These are phyloP conservation scores for Leucosporidium yakuticum DNA, from an alignment of 768 basidiomycete genomes.

Conservation along the genomic window DNA sequence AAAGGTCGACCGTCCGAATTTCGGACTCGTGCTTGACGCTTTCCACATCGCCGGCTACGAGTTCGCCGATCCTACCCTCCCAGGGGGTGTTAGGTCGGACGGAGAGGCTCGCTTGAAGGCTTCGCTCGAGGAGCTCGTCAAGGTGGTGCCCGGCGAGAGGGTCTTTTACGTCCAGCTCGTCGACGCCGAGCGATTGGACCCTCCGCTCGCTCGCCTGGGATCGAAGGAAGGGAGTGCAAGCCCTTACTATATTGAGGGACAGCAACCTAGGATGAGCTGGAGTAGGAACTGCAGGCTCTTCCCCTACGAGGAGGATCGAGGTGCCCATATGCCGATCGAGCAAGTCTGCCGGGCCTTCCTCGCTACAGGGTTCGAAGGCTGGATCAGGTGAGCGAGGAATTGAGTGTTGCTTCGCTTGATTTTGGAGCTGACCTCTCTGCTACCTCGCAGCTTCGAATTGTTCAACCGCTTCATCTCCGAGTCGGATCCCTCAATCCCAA, in stretches of 20 bases:
- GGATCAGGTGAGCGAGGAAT: slow-evolving; percentile 16
- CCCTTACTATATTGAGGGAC: slow-evolving; percentile 18
- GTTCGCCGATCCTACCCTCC: slow-evolving; percentile 20
- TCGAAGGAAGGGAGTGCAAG: not conserved
- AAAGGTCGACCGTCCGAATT: slow-evolving; percentile 23
- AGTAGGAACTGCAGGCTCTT: slow-evolving; percentile 20
- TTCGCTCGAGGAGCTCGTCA: slow-evolving; percentile 16
- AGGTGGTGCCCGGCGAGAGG: not conserved
- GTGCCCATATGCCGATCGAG: slow-evolving; percentile 22
- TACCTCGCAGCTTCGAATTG: slow-evolving; percentile 18
- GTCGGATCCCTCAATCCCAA: not conserved
- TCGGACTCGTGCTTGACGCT: slow-evolving; percentile 20
- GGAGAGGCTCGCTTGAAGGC: slow-evolving; percentile 2
- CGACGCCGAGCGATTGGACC: slow-evolving; percentile 18
- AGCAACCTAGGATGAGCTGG: slow-evolving; percentile 29
- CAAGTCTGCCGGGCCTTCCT: slow-evolving; percentile 18
- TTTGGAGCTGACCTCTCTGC: not conserved
- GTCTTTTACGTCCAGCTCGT: slow-evolving; percentile 23
- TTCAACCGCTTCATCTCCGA: slow-evolving; percentile 21
- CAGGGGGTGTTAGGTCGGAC: slow-evolving; percentile 13
- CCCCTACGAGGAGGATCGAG: slow-evolving; percentile 14
- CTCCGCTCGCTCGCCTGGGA: slow-evolving; percentile 7
- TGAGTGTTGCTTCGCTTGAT: too few species aligned
- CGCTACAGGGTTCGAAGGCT: slow-evolving; percentile 21
- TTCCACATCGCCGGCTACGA: slow-evolving; percentile 32